Conservation (phyloP, 2,329 filamentous ascomycete species). For the Calycina herbarum region DNA sequence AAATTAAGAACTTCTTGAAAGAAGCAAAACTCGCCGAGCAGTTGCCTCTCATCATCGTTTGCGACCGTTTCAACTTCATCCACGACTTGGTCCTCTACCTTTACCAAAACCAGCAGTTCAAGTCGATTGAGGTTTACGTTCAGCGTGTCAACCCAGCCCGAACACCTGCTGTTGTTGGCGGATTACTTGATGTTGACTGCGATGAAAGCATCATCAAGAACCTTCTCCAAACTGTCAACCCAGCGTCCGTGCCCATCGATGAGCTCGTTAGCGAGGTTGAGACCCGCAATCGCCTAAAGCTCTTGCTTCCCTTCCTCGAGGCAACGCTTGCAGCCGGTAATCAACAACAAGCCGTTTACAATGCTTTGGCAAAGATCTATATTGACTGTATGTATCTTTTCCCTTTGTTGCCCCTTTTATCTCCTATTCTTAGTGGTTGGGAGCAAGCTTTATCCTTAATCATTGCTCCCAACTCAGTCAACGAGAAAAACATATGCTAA, state of each 20-base stretch:
- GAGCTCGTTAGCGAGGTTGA: conserved; percentile 95
- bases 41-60: conserved; percentile 95
- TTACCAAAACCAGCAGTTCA: conserved; percentile 99
- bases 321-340: conserved; percentile 85
- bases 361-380: conserved; percentile 98
- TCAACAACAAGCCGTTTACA: conserved; percentile 95
- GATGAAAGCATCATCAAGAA: conserved; percentile 96
- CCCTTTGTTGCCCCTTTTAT: too few species aligned
- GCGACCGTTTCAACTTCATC: conserved; percentile 98
- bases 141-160: conserved; percentile 92
- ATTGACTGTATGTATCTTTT: conserved; percentile 59
- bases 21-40: conserved; percentile 91
- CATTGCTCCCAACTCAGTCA: too few species aligned
- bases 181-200: conserved; percentile 92
- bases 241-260: conserved; percentile 85
- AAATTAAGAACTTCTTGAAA: conserved; percentile 99
- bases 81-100: conserved; percentile 95
- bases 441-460: too few species aligned
- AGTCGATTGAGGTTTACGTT: conserved; percentile 97
- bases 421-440: too few species aligned
- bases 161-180: conserved; percentile 90
- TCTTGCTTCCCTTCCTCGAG: conserved; percentile 94
- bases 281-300: conserved; percentile 89
- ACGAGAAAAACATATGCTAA: too few species aligned
- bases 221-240: conserved; percentile 80